These are phyloP conservation scores for Russula foetens DNA, from an alignment of 768 basidiomycete species.

Conservation along the genomic window DNA sequence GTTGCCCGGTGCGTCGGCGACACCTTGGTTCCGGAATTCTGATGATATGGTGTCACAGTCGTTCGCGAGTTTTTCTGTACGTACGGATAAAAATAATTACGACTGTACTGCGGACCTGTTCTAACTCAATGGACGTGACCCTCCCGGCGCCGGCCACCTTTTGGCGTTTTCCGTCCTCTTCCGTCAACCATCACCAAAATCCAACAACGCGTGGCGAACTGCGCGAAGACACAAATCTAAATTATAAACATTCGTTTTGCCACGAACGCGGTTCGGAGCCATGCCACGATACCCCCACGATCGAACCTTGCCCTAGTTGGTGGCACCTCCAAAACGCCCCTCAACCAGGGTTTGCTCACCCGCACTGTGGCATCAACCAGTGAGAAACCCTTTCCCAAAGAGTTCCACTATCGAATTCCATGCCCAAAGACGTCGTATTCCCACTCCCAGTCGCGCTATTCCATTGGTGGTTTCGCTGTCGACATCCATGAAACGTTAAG, in stretches of 20 bases:
- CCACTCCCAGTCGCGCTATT: background rate
- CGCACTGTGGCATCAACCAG: too few species aligned
- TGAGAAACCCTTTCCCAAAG: background rate
- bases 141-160: conserved; percentile 11
- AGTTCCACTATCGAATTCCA: background rate
- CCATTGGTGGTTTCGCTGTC: background rate
- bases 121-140: background rate
- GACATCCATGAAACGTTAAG: background rate
- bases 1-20: too few species aligned
- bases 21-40: background rate
- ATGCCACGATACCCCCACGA: too few species aligned
- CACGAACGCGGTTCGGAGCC: background rate
- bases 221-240: too few species aligned
- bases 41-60: background rate
- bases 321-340: background rate
- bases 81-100: background rate
- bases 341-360: background rate
- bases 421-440: background rate
- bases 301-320: background rate
- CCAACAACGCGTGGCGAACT: background rate
- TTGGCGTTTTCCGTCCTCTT: conserved; percentile 3
- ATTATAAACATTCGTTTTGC: background rate
- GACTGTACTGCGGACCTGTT: background rate
- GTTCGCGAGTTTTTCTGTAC: background rate
- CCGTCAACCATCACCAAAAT: background rate